phyloP scores from a whole-genome alignment of 2,329 filamentous ascomycete genomes.

The Paracoccidioides brasiliensis region DNA sequence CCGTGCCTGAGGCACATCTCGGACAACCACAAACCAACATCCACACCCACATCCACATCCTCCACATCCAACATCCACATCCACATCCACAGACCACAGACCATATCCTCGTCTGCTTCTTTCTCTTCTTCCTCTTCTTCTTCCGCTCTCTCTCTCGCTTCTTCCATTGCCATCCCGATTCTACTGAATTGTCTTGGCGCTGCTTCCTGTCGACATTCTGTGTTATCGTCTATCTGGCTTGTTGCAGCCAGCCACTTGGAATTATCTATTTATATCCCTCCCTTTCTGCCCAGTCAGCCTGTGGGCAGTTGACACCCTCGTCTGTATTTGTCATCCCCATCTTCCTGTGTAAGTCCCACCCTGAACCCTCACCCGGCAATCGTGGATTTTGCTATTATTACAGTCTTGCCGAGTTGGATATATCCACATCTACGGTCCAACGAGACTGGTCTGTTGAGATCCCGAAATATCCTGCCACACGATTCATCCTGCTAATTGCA shows the following conservation, averaged over 20 bases:
- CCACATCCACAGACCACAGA: too few species aligned
- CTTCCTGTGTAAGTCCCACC: not conserved
- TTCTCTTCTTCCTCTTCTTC: not conserved
- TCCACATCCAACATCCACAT: not conserved
- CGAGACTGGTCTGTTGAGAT: too few species aligned
- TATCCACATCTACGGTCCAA: not conserved
- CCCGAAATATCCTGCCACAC: too few species aligned
- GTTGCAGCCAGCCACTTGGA: too few species aligned
- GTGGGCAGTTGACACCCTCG: not conserved
- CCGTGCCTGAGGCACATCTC: too few species aligned
- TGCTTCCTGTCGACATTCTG: too few species aligned
- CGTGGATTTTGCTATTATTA: not conserved
- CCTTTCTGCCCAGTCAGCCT: not conserved
- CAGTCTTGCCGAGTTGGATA: not conserved
- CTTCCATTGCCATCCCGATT: too few species aligned
- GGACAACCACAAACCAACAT: not conserved
- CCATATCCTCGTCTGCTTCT: not conserved
- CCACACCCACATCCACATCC: not conserved
- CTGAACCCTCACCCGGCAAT: not conserved
- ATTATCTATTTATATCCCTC: not conserved
- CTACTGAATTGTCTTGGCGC: too few species aligned
- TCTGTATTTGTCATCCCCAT: slow-evolving; percentile 1
- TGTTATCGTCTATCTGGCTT: too few species aligned
- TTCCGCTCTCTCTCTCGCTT: not conserved
- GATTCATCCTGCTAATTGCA: not conserved